These are phyloP conservation scores for Fragaria ananassa DNA, from an alignment of 306 rosid genomes.

Conservation along the genomic window DNA sequence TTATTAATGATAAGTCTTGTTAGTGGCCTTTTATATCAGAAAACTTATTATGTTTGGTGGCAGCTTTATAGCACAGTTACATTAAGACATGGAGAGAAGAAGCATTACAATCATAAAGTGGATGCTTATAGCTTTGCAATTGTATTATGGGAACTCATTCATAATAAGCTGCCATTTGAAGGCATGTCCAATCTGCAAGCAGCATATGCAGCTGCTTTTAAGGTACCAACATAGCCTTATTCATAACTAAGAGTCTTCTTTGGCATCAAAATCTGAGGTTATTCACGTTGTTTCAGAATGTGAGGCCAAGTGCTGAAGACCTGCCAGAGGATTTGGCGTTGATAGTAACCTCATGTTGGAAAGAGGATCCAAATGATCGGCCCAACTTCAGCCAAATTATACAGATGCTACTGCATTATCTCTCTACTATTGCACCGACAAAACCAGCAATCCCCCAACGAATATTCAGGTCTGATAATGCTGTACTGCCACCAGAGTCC, in stretches of 20 bases:
- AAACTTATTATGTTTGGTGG: conserved; percentile 31
- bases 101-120: conserved; percentile 92
- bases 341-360: conserved; percentile 88
- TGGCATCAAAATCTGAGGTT: not conserved
- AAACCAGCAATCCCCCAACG: conserved; percentile 46
- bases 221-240: conserved; percentile 40
- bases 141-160: conserved; percentile 94
- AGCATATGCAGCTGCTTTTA: conserved; percentile 96
- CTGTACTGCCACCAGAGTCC: conserved; percentile 81
- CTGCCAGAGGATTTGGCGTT: conserved; percentile 70
- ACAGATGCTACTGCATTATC: conserved; percentile 77
- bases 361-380: conserved; percentile 73
- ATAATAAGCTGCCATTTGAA: conserved; percentile 84
- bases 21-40: conserved; percentile 8
- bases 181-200: conserved; percentile 99
- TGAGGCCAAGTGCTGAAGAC: conserved; percentile 81
- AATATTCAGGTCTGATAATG: conserved; percentile 56
- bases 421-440: conserved; percentile 48
- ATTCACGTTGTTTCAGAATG: conserved; percentile 50
- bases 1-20: conserved; percentile 2
- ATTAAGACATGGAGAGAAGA: conserved; percentile 92
- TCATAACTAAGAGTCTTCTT: not conserved
- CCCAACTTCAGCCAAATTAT: conserved; percentile 76
- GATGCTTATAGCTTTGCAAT: conserved; percentile 97
- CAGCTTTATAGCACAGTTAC: conserved; percentile 97